Percentiles rank a stretch among this genome's conserved stretches.
Conservation (phyloP, 768 basidiomycete species). For the Dictyophora rubrovolvata region DNA sequence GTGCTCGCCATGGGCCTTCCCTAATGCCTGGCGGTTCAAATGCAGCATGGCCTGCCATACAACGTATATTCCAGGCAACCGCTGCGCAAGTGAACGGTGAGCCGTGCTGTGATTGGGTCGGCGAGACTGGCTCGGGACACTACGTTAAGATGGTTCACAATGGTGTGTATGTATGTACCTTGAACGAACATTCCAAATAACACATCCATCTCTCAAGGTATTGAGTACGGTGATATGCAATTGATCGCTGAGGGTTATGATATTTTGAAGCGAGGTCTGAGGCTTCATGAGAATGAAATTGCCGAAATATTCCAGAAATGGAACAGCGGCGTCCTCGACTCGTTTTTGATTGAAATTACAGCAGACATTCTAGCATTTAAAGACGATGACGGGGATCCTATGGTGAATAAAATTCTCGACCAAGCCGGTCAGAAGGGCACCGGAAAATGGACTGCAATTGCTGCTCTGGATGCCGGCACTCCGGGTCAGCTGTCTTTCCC, state of each 20-base stretch:
- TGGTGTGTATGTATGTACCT: slow-evolving; percentile 34
- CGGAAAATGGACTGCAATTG: slow-evolving; percentile 98
- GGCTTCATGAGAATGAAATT: slow-evolving; percentile 78
- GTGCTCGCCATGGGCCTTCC: slow-evolving; percentile 92
- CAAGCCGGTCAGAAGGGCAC: slow-evolving; percentile 98
- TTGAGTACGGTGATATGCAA: slow-evolving; percentile 99
- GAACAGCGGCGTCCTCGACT: slow-evolving; percentile 99
- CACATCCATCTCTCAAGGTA: slow-evolving; percentile 44
- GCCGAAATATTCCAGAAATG: slow-evolving; percentile 87
- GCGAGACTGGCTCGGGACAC: slow-evolving; percentile 89
- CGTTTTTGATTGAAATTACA: slow-evolving; percentile 98
- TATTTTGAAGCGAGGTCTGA: slow-evolving; percentile 94
- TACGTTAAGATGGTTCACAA: slow-evolving; percentile 99
- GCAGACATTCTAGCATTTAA: slow-evolving; percentile 95
- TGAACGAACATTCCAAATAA: background rate
- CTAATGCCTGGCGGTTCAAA: slow-evolving; percentile 97
- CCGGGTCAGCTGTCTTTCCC: slow-evolving; percentile 43
- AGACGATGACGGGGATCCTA: slow-evolving; percentile 86
- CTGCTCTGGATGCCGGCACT: slow-evolving; percentile 86
- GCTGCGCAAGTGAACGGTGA: slow-evolving; percentile 90
- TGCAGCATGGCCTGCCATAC: slow-evolving; percentile 93
- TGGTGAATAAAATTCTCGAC: slow-evolving; percentile 92
- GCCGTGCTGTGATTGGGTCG: slow-evolving; percentile 99
- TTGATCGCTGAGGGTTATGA: slow-evolving; percentile 98
- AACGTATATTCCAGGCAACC: slow-evolving; percentile 97